phyloP scores from a whole-genome alignment of 2,329 filamentous ascomycete species.

The Phaeoacremonium minimum region DNA sequence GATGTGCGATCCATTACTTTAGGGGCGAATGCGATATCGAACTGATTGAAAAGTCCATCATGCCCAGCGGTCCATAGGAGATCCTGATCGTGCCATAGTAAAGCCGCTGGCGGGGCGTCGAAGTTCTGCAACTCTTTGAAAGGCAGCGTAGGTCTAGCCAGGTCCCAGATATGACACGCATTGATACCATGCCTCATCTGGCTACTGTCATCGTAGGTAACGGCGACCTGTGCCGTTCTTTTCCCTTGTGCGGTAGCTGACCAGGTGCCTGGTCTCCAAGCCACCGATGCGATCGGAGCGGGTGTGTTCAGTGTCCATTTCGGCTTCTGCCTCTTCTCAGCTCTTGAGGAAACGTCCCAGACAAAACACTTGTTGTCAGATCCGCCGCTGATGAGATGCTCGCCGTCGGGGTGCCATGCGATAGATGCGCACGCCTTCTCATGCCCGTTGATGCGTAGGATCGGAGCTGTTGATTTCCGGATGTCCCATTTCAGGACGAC shows the following conservation, averaged over 20 bases:
- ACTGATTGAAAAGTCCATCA: slow-evolving; percentile 60
- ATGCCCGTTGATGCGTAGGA: slow-evolving; percentile 58
- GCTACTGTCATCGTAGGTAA: slow-evolving; percentile 56
- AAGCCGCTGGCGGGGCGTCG: slow-evolving; percentile 48
- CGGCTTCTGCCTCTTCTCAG: slow-evolving; percentile 61
- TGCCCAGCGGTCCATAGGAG: slow-evolving; percentile 62
- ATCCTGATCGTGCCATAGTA: slow-evolving; percentile 63
- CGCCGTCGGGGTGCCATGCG: slow-evolving; percentile 64
- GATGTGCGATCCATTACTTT: slow-evolving; percentile 59
- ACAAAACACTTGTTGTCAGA: slow-evolving; percentile 59
- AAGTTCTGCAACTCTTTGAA: slow-evolving; percentile 63
- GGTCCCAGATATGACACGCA: slow-evolving; percentile 62
- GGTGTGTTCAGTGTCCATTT: slow-evolving; percentile 59
- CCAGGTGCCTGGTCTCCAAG: slow-evolving; percentile 63
- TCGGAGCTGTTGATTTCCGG: slow-evolving; percentile 45
- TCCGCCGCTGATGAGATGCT: slow-evolving; percentile 61
- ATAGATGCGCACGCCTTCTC: slow-evolving; percentile 56
- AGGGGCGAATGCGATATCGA: slow-evolving; percentile 60
- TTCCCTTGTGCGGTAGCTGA: slow-evolving; percentile 58
- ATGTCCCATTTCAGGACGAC: slow-evolving; percentile 62
- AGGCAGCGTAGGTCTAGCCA: slow-evolving; percentile 63
- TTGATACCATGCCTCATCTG: slow-evolving; percentile 50
- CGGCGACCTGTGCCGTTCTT: slow-evolving; percentile 57
- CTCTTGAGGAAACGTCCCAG: slow-evolving; percentile 58
- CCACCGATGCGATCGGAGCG: slow-evolving; percentile 52